Evolutionary conservation across 495 filamentous ascomycete genomes (phyloP).

Genomic region (Penicillium cosmopolitanum): DNA sequence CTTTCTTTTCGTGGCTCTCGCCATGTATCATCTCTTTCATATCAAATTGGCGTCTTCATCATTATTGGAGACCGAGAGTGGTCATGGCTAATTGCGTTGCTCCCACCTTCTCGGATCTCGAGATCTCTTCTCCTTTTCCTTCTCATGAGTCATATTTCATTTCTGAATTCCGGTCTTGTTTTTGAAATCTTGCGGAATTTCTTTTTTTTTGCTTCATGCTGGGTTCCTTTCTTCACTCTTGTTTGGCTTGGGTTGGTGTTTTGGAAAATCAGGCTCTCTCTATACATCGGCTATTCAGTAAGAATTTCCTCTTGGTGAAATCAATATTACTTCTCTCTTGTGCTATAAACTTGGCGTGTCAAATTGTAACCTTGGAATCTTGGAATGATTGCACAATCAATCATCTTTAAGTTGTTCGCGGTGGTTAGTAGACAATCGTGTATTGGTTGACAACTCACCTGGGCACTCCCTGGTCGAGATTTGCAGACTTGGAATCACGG

Average conservation of each 20-base stretch:
- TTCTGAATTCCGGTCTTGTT: background rate
- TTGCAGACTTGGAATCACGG: background rate
- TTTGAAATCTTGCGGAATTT: slow-evolving; percentile 6
- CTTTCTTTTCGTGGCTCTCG: slow-evolving; percentile 5
- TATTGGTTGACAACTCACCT: background rate
- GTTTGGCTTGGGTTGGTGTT: slow-evolving; percentile 21
- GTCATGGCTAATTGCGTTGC: slow-evolving; percentile 12
- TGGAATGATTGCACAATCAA: too few species aligned
- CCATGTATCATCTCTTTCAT: slow-evolving; percentile 16
- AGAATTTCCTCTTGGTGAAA: slow-evolving; percentile 11
- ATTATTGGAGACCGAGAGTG: slow-evolving; percentile 19
- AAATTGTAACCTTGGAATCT: background rate
- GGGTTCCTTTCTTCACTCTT: slow-evolving; percentile 3
- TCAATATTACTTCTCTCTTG: slow-evolving; percentile 21
- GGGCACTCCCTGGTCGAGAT: background rate
- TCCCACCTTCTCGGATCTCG: slow-evolving; percentile 6
- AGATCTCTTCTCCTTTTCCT: background rate
- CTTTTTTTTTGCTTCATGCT: slow-evolving; percentile 1
- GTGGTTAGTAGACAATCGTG: background rate
- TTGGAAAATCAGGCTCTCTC: slow-evolving; percentile 17
- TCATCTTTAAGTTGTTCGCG: too few species aligned
- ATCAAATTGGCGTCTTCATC: slow-evolving; percentile 25
- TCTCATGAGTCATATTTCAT: slow-evolving; percentile 11
- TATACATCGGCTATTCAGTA: slow-evolving; percentile 17
- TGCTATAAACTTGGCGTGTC: background rate